A percentile compares a stretch with the other conserved stretches of the same genome.
These are phyloP conservation scores for Cyclostephanos tholiformis DNA, from an alignment of 108 stramenopile species.

Conservation along the genomic window DNA sequence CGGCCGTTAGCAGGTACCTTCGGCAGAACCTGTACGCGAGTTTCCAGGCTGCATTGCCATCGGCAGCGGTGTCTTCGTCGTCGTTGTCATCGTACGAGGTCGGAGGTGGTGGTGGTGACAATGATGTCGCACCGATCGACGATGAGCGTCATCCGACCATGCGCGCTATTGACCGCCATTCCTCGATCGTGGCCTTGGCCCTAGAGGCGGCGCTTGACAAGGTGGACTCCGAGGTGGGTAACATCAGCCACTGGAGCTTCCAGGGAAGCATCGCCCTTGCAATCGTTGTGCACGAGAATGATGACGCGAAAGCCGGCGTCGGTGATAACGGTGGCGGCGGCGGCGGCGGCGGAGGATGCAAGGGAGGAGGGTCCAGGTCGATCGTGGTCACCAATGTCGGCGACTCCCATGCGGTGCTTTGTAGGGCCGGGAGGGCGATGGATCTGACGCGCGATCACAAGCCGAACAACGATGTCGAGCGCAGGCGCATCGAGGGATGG, in stretches of 20 bases:
- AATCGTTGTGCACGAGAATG: slow-evolving; percentile 61
- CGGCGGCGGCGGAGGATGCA: not conserved
- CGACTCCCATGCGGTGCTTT: slow-evolving; percentile 84
- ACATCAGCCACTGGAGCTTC: slow-evolving; percentile 72
- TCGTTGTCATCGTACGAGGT: not conserved
- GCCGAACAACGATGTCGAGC: slow-evolving; percentile 69
- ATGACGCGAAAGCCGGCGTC: no score
- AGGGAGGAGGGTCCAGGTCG: slow-evolving; percentile 20
- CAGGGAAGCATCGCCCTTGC: slow-evolving; percentile 92
- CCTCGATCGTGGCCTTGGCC: slow-evolving; percentile 32
- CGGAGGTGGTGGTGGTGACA: not conserved
- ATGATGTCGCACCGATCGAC: not conserved
- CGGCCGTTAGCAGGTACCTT: slow-evolving; percentile 79
- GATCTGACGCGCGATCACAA: slow-evolving; percentile 89
- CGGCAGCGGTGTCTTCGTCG: slow-evolving; percentile 3
- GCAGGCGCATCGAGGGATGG: slow-evolving; percentile 68
- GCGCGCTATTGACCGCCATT: not conserved
- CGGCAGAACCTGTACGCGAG: slow-evolving; percentile 78
- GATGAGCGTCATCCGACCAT: not conserved
- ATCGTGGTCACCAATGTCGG: slow-evolving; percentile 91
- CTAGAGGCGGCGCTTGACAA: slow-evolving; percentile 59
- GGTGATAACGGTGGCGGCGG: no score
- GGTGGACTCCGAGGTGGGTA: slow-evolving; percentile 68
- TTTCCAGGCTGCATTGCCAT: slow-evolving; percentile 57
- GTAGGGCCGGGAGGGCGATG: slow-evolving; percentile 66